Conservation (phyloP, 2,329 filamentous ascomycete species). For the Trichoderma hamatum region DNA sequence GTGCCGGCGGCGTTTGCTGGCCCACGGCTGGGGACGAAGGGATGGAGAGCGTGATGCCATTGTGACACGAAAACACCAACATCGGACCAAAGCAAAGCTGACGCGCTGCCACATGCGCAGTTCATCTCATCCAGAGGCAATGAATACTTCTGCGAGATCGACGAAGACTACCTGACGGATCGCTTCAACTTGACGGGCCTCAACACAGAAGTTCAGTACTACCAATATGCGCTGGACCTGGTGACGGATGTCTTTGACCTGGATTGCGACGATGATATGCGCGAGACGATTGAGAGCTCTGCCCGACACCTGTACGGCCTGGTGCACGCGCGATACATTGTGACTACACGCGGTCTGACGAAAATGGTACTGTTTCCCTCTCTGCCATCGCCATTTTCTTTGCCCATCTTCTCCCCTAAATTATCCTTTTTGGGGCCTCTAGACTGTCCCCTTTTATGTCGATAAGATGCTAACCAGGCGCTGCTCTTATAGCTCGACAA, state of each 20-base stretch:
- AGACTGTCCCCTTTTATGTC: neutral
- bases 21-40: neutral
- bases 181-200: conserved; percentile 97
- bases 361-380: conserved; percentile 75
- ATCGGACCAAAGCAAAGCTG: neutral
- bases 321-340: conserved; percentile 94
- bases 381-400: neutral
- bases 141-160: conserved; percentile 99
- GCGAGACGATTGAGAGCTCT: conserved; percentile 96
- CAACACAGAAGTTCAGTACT: conserved; percentile 97
- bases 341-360: conserved; percentile 87
- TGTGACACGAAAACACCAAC: neutral
- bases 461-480: neutral
- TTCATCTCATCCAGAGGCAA: conserved; percentile 98
- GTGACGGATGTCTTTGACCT: conserved; percentile 98
- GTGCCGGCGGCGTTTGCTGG: neutral
- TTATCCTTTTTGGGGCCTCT: neutral
- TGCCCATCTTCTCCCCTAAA: neutral
- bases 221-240: conserved; percentile 96
- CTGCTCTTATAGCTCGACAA: conserved; percentile 76
- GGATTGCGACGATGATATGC: conserved; percentile 97
- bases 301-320: conserved; percentile 93
- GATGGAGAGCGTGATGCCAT: neutral
- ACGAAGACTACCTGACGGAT: conserved; percentile 97
- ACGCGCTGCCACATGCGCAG: conserved; percentile 52